phyloP scores from a whole-genome alignment of 2,329 filamentous ascomycete species.

The Fusarium zealandicum region DNA sequence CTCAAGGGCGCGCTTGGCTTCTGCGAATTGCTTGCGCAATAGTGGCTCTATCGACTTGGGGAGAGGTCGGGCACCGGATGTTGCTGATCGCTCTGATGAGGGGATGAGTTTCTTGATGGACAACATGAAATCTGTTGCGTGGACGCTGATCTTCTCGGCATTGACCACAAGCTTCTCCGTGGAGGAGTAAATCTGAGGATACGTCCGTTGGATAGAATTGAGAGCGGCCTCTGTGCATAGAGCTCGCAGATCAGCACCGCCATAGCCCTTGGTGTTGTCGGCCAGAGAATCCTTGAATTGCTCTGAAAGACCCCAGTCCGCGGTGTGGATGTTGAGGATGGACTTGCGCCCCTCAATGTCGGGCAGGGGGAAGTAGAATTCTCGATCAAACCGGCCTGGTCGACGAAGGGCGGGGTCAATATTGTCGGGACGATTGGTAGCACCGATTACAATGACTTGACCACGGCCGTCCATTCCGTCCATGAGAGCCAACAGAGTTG shows the following conservation, averaged over 20 bases:
- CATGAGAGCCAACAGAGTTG: constrained; percentile 92
- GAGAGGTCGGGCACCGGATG: constrained; percentile 82
- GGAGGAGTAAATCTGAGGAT: constrained; percentile 93
- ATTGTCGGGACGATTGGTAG: constrained; percentile 96
- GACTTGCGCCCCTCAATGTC: constrained; percentile 79
- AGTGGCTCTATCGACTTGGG: constrained; percentile 83
- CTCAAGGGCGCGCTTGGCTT: constrained; percentile 75
- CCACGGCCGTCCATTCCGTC: constrained; percentile 98
- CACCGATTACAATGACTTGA: constrained; percentile 97
- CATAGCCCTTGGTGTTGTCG: constrained; percentile 92
- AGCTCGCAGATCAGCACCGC: constrained; percentile 91
- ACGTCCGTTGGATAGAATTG: constrained; percentile 94
- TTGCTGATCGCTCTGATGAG: constrained; percentile 88
- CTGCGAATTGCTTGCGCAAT: constrained; percentile 72
- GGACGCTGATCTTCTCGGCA: constrained; percentile 81
- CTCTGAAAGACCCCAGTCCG: constrained; percentile 85
- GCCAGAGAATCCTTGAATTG: constrained; percentile 85
- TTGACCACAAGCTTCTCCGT: constrained; percentile 90
- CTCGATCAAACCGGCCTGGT: constrained; percentile 93
- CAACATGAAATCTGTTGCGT: constrained; percentile 95
- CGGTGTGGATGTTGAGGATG: constrained; percentile 95
- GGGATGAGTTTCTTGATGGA: constrained; percentile 96
- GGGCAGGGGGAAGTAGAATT: constrained; percentile 97
- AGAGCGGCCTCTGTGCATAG: constrained; percentile 95
- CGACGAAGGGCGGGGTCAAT: constrained; percentile 95